phyloP scores from a whole-genome alignment of 2,329 filamentous ascomycete genomes.

The Monosporascus sp. region DNA sequence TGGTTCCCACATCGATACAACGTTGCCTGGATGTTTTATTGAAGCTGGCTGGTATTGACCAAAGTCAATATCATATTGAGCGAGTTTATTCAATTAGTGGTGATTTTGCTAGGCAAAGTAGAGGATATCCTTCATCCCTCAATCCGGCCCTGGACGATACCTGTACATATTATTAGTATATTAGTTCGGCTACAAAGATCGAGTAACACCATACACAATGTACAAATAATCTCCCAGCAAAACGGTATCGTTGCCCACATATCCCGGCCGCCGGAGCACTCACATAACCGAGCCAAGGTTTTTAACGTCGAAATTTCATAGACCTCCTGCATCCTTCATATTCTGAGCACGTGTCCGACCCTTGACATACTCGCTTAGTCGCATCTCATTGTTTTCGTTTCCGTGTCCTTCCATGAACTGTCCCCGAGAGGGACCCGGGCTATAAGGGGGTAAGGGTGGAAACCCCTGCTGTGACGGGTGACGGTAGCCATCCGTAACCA shows the following conservation, averaged over 20 bases:
- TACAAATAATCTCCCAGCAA: too few species aligned
- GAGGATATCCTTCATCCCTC: too few species aligned
- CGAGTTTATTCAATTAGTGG: background rate
- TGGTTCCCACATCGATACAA: background rate
- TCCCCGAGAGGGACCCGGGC: slow-evolving; percentile 20
- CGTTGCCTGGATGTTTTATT: background rate
- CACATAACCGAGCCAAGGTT: too few species aligned
- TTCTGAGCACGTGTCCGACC: slow-evolving; percentile 31
- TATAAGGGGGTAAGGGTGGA: slow-evolving; percentile 27
- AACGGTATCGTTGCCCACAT: too few species aligned
- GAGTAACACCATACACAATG: too few species aligned
- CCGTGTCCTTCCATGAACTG: slow-evolving; percentile 29
- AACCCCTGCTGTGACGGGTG: slow-evolving; percentile 11
- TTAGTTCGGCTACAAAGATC: too few species aligned
- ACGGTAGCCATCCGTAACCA: slow-evolving; percentile 27
- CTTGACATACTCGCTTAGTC: slow-evolving; percentile 33
- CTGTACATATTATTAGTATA: background rate
- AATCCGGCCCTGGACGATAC: background rate
- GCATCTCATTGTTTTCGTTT: slow-evolving; percentile 30
- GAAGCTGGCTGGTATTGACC: background rate
- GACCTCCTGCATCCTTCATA: slow-evolving; percentile 23
- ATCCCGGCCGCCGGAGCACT: too few species aligned
- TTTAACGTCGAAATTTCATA: background rate
- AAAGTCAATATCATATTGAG: background rate
- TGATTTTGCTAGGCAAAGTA: background rate